These are phyloP conservation scores for Rhinocladiella mackenziei DNA, from an alignment of 2,329 filamentous ascomycete species.

Conservation along the genomic window DNA sequence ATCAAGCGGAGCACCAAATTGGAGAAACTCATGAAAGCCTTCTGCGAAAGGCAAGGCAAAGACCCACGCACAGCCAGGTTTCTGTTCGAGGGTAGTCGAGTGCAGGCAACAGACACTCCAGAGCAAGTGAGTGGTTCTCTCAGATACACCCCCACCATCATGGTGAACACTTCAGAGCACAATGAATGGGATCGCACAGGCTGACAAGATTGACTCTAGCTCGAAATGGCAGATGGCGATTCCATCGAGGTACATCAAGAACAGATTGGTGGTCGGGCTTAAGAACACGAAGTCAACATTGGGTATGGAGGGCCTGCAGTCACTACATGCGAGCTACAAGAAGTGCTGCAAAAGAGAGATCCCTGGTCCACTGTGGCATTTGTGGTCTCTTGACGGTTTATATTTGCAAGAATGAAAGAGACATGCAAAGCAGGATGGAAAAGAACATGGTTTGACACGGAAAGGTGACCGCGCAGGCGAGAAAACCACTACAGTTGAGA, in stretches of 20 bases:
- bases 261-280: conserved; percentile 71
- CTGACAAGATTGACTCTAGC: conserved; percentile 49
- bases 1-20: conserved; percentile 96
- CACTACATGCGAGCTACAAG: not conserved
- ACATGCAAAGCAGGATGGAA: too few species aligned
- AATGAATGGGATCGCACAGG: not conserved
- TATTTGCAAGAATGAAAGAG: not conserved
- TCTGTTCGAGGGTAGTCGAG: conserved; percentile 90
- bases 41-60: conserved; percentile 95
- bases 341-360: not conserved
- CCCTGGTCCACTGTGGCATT: too few species aligned
- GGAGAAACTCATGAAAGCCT: conserved; percentile 97
- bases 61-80: conserved; percentile 79
- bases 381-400: not conserved
- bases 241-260: conserved; percentile 97
- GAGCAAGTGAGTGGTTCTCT: conserved; percentile 67
- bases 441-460: too few species aligned
- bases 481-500: too few species aligned
- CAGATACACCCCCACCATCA: not conserved
- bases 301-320: too few species aligned
- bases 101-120: conserved; percentile 83
- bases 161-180: not conserved
- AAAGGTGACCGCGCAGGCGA: too few species aligned
- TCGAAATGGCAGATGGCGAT: conserved; percentile 95
- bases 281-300: not conserved